These are phyloP conservation scores for Lachancea cidri DNA, from an alignment of 805 yeast species.

Conservation along the genomic window DNA sequence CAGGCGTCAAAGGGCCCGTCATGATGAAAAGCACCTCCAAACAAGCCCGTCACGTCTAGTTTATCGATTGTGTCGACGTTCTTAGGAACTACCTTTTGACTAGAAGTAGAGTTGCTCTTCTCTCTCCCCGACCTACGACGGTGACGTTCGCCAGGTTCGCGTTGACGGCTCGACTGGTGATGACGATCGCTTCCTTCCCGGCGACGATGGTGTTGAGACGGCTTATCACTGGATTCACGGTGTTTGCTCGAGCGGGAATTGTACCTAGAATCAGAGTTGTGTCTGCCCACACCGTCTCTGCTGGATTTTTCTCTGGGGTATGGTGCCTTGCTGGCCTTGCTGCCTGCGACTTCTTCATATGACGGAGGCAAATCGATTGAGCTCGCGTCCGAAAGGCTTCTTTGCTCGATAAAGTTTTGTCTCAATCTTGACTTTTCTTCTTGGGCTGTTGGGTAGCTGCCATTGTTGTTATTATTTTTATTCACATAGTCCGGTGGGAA, in stretches of 20 bases:
- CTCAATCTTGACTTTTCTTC: constrained; percentile 31
- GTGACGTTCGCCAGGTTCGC: constrained; percentile 15
- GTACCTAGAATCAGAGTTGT: constrained; percentile 12
- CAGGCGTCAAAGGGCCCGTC: constrained; percentile 99
- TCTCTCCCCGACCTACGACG: constrained; percentile 18
- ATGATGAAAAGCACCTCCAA: constrained; percentile 94
- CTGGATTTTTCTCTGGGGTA: constrained; percentile 51
- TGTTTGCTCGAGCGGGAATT: constrained; percentile 15
- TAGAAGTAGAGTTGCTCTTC: constrained; percentile 13
- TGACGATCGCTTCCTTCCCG: constrained; percentile 9
- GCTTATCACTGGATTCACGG: constrained; percentile 16
- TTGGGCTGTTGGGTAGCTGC: constrained; percentile 32
- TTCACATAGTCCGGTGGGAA: constrained; percentile 26
- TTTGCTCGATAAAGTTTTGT: constrained; percentile 29
- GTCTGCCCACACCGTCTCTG: not conserved
- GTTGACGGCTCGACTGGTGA: constrained; percentile 11
- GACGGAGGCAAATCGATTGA: constrained; percentile 49
- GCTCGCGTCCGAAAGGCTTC: constrained; percentile 12
- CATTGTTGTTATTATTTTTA: constrained; percentile 7
- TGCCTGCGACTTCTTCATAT: constrained; percentile 65
- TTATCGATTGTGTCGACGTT: constrained; percentile 92
- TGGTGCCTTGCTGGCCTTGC: constrained; percentile 36
- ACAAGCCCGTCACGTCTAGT: constrained; percentile 91
- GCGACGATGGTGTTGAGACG: constrained; percentile 10
- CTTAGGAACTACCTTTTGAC: constrained; percentile 43